Conservation (phyloP, 83 land plant genomes). For the Picea abies region DNA sequence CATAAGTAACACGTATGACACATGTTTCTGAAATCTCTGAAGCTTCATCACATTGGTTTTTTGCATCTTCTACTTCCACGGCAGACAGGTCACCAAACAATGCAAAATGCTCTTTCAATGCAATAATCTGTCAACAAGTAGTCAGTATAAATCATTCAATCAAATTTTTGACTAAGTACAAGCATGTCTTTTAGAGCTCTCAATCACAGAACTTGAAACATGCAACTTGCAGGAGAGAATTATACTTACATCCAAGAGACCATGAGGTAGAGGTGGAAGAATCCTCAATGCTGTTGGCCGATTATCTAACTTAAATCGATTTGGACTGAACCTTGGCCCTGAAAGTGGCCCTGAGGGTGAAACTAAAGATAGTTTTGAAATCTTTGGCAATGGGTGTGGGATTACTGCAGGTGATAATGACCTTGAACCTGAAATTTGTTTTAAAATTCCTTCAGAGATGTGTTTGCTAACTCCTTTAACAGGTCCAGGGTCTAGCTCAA, state of each 20-base stretch:
- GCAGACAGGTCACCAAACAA: slow-evolving; percentile 1
- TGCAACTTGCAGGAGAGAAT: not conserved
- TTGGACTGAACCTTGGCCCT: slow-evolving; percentile 27
- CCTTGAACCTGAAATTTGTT: slow-evolving; percentile 9
- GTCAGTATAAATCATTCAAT: not conserved
- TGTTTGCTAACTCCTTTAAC: slow-evolving; percentile 2
- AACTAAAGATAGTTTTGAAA: slow-evolving; percentile 16
- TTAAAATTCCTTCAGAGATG: slow-evolving; percentile 7
- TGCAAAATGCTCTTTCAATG: slow-evolving; percentile 14
- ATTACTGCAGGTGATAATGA: slow-evolving; percentile 15
- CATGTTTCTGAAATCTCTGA: not conserved
- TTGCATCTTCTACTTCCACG: slow-evolving; percentile 4
- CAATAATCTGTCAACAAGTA: slow-evolving; percentile 2
- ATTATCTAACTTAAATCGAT: slow-evolving; percentile 66
- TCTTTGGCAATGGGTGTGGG: slow-evolving; percentile 23
- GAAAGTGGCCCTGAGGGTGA: slow-evolving; percentile 20
- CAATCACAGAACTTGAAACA: not conserved
- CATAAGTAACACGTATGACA: slow-evolving; percentile 4
- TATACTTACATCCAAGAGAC: slow-evolving; percentile 53
- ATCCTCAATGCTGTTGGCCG: slow-evolving; percentile 71
- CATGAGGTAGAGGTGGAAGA: slow-evolving; percentile 64
- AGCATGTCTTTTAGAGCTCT: not conserved
- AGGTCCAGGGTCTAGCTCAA: not conserved
- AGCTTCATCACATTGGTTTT: not conserved
- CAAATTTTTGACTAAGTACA: not conserved